These are phyloP conservation scores for Phlebopus sp. DNA, from an alignment of 1,284 basidiomycete genomes.

Conservation along the genomic window DNA sequence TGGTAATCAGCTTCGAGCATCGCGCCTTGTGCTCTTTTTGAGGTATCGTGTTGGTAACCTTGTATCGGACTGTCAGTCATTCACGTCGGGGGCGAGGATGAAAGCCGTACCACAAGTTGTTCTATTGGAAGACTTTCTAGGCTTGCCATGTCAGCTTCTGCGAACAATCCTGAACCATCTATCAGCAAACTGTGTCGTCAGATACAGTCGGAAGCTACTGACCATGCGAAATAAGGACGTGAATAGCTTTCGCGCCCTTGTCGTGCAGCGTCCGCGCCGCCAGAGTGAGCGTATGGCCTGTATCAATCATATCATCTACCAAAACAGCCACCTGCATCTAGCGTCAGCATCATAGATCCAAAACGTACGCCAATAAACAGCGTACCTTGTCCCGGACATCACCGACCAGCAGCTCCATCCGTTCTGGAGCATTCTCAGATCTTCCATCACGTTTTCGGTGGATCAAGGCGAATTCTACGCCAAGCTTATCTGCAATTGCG, in stretches of 20 bases:
- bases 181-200: conserved; percentile 4
- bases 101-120: conserved; percentile 72
- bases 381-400: conserved; percentile 88
- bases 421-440: conserved; percentile 56
- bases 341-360: conserved; percentile 6
- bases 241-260: conserved; percentile 85
- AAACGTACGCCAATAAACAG: conserved; percentile 6
- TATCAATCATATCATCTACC: conserved; percentile 99
- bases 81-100: neutral
- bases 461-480: conserved; percentile 95
- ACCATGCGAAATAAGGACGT: conserved; percentile 94
- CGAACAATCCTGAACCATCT: conserved; percentile 68
- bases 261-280: conserved; percentile 85
- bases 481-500: conserved; percentile 92
- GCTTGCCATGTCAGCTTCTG: conserved; percentile 78
- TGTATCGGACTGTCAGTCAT: conserved; percentile 19
- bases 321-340: conserved; percentile 77
- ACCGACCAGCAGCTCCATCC: conserved; percentile 96
- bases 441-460: conserved; percentile 83
- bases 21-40: conserved; percentile 54
- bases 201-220: conserved; percentile 21
- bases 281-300: conserved; percentile 83
- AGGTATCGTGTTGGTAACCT: conserved; percentile 78
- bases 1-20: conserved; percentile 64
- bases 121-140: conserved; percentile 81